Percentiles rank a stretch among this genome's conserved stretches.
These are phyloP conservation scores for Apophysomyces trapeziformis DNA, from an alignment of 371 early-diverging fungal species.

Conservation along the genomic window DNA sequence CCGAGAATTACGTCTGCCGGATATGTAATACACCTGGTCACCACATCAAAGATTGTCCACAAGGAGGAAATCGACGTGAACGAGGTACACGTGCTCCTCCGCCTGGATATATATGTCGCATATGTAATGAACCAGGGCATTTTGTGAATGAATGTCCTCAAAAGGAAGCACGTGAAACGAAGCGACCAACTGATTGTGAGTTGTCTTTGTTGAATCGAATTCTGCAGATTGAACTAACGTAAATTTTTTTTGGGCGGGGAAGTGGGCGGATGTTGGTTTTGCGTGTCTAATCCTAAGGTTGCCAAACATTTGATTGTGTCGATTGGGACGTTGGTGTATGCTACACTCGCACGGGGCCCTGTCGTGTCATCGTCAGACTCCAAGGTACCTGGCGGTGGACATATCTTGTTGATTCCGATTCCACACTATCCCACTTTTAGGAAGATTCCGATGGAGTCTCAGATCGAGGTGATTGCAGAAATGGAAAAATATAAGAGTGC, in stretches of 20 bases:
- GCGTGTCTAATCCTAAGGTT: conserved; percentile 77
- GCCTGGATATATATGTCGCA: conserved; percentile 60
- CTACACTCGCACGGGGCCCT: conserved; percentile 80
- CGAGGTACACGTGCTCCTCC: conserved; percentile 20
- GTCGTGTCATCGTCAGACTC: conserved; percentile 33
- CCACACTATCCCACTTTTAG: conserved; percentile 66
- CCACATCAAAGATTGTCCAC: conserved; percentile 69
- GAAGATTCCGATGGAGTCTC: conserved; percentile 47
- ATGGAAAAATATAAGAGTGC: conserved; percentile 63
- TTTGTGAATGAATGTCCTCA: conserved; percentile 68
- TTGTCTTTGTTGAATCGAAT: too few relatives aligned
- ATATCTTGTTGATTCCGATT: conserved; percentile 76
- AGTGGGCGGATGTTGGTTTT: conserved; percentile 85
- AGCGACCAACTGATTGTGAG: not conserved
- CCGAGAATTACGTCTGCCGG: conserved; percentile 55
- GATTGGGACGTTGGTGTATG: conserved; percentile 73
- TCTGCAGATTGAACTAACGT: too few relatives aligned
- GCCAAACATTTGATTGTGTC: conserved; percentile 82
- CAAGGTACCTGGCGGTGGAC: conserved; percentile 69
- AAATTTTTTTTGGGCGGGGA: too few relatives aligned
- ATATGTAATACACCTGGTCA: conserved; percentile 68
- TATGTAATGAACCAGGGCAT: conserved; percentile 64
- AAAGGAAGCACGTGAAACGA: conserved; percentile 14
- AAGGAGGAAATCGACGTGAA: conserved; percentile 9
- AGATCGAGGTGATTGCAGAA: conserved; percentile 53